Evolutionary conservation across 2,329 filamentous ascomycete genomes (phyloP), one percentile per base, ranked within the genome.

Genomic region (Beauveria sp.): DNA sequence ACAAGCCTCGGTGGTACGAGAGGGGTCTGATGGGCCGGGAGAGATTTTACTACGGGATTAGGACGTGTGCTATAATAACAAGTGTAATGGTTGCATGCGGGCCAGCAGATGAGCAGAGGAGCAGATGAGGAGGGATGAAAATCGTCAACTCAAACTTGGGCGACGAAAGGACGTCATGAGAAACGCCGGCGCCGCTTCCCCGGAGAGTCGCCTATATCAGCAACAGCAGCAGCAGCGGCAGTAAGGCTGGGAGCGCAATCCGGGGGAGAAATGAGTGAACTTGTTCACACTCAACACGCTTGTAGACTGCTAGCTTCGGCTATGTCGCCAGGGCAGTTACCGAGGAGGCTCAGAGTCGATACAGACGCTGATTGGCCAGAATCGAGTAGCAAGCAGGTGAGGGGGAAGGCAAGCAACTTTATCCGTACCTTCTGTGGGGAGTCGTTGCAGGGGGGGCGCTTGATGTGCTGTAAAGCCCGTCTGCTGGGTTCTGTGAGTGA

Each of bases 341-440:
- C 59, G 59, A 61, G 59, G 59, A 52, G 40, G 46, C 53, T 56
- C 28, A 26, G 20, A 47, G 41, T 43, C 53, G 59, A 48, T 55
- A 46, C 24, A 53, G 46, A 34, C 24, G 52, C 53, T 61, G 59
- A 61, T 61, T 61, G 53, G 59, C 6, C 28, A 22, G 7, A 24
- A 2, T 41, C 5, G 30, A 12, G 9, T 16, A 16, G 20, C 40
- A 9, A 8, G 12, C 26, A 26, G n/a, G 24, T 55, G 59, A 56
- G 59, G 52, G 59, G 59, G 55, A 48, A 40, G 12, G 24, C 9
- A 14, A 16, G n/a, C 24, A 20, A 12, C 54, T 18, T 55, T n/a
- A 28, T 37, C 34, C 34, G 34, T 37, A 37, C 34, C 34, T 37
- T 14, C 34, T 14, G 34, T 37, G 34, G 34, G 16, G 28, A 22